phyloP scores from a whole-genome alignment of 768 basidiomycete genomes.

The Calvatia gigantea region DNA sequence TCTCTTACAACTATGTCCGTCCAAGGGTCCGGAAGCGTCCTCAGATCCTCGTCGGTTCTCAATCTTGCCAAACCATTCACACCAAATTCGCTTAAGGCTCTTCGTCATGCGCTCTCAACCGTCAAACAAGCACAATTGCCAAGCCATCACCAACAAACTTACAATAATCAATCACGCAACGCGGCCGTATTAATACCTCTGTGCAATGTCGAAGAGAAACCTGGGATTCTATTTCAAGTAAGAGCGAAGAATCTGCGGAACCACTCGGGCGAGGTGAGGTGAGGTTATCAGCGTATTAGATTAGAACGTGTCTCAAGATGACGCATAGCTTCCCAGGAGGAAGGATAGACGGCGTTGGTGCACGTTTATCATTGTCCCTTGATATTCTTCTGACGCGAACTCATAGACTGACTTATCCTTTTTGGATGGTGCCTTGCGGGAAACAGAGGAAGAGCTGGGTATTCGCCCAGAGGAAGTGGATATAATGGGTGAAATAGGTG shows the following conservation, averaged over 20 bases:
- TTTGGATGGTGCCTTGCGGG: slow-evolving; percentile 59
- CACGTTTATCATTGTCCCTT: background rate
- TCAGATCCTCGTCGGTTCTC: slow-evolving; percentile 20
- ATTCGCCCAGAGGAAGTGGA: slow-evolving; percentile 58
- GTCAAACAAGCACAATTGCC: slow-evolving; percentile 2
- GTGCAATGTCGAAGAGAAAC: slow-evolving; percentile 65
- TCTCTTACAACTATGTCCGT: slow-evolving; percentile 15
- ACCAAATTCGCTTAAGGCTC: slow-evolving; percentile 26
- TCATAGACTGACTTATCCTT: slow-evolving; percentile 50
- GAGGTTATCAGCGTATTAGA: slow-evolving; percentile 6
- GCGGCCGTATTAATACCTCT: slow-evolving; percentile 77
- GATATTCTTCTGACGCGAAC: slow-evolving; percentile 14
- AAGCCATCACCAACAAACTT: slow-evolving; percentile 9
- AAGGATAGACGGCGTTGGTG: slow-evolving; percentile 56
- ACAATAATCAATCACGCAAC: slow-evolving; percentile 27
- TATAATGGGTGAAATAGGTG: slow-evolving; percentile 61
- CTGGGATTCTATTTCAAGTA: slow-evolving; percentile 71
- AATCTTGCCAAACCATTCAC: slow-evolving; percentile 39
- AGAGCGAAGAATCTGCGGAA: slow-evolving; percentile 58
- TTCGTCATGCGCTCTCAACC: slow-evolving; percentile 24
- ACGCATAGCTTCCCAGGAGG: slow-evolving; percentile 70
- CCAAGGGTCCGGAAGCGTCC: background rate
- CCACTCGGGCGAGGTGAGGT: slow-evolving; percentile 87
- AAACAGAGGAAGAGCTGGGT: slow-evolving; percentile 74
- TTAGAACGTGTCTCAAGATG: background rate